Evolutionary conservation across 805 yeast species (phyloP).

Genomic region (Lachancea sp.): DNA sequence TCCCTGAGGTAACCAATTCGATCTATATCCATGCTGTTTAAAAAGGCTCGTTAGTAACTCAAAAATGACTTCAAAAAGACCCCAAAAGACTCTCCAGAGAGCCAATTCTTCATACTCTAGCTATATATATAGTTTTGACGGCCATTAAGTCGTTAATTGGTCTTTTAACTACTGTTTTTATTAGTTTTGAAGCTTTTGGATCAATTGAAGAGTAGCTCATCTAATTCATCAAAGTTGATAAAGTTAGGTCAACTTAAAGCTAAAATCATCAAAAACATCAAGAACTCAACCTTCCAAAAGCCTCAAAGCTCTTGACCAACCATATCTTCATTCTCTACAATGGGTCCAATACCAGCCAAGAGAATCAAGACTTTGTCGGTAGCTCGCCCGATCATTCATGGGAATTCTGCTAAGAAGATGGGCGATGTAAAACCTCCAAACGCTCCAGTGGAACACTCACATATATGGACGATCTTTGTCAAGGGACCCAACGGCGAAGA

Average conservation of each 20-base stretch:
- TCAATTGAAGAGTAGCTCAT: background rate
- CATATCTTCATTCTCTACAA: too few species aligned
- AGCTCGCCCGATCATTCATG: slow-evolving; percentile 73
- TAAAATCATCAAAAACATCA: too few species aligned
- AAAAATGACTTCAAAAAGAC: too few species aligned
- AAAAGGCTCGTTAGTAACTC: background rate
- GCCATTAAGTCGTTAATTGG: slow-evolving; percentile 31
- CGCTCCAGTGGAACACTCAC: slow-evolving; percentile 88
- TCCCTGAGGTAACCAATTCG: slow-evolving; percentile 67
- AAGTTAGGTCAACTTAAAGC: too few species aligned
- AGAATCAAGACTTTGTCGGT: slow-evolving; percentile 53
- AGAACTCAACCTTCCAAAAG: too few species aligned
- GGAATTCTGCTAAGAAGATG: slow-evolving; percentile 70
- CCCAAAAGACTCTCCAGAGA: too few species aligned
- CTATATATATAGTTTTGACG: slow-evolving; percentile 56
- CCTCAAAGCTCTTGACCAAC: too few species aligned
- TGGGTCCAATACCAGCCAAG: slow-evolving; percentile 16
- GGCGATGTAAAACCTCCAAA: slow-evolving; percentile 47
- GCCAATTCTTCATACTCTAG: slow-evolving; percentile 36
- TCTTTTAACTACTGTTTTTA: background rate
- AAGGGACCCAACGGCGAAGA: slow-evolving; percentile 77
- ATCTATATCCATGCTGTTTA: slow-evolving; percentile 73
- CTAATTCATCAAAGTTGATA: too few species aligned
- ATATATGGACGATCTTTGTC: slow-evolving; percentile 90
- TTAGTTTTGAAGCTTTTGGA: background rate